Evolutionary conservation across 352 stramenopile species (phyloP).

Genomic region (Phytophthora melonis): DNA sequence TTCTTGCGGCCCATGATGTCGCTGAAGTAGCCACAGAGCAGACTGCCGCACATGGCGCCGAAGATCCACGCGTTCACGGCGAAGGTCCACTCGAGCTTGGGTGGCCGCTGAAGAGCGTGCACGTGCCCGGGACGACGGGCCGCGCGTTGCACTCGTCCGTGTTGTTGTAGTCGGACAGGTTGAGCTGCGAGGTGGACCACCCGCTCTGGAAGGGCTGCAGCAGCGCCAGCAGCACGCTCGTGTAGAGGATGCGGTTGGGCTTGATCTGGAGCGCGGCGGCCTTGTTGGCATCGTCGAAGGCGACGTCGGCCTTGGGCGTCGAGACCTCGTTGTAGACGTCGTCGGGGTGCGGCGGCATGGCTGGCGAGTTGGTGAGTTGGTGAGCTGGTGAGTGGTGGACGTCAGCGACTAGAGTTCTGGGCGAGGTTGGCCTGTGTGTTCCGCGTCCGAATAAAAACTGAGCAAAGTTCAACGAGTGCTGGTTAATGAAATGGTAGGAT

Average conservation of each 20-base stretch:
- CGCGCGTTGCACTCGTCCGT: constrained; percentile 53
- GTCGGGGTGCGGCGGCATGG: constrained; percentile 14
- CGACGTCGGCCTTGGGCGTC: constrained; percentile 20
- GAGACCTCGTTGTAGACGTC: constrained; percentile 16
- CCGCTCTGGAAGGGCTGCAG: constrained; percentile 63
- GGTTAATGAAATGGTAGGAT: not conserved
- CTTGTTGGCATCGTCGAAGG: constrained; percentile 31
- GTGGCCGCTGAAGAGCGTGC: constrained; percentile 48
- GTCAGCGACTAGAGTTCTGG: not conserved
- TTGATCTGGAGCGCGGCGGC: constrained; percentile 33
- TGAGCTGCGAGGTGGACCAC: constrained; percentile 69
- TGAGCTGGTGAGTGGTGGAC: not conserved
- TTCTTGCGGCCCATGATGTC: constrained; percentile 41
- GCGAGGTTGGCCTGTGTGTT: constrained; percentile 13
- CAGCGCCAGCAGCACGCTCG: constrained; percentile 45
- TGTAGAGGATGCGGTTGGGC: constrained; percentile 56
- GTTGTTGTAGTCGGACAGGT: constrained; percentile 69
- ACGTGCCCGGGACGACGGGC: constrained; percentile 49
- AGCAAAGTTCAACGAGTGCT: not conserved
- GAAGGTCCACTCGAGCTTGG: constrained; percentile 40
- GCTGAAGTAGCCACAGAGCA: constrained; percentile 48
- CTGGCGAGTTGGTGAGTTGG: not conserved
- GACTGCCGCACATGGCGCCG: constrained; percentile 58
- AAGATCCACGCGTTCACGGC: constrained; percentile 56
- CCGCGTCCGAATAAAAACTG: constrained; percentile 15